Percentiles rank a stretch among this genome's conserved stretches.
Conservation (phyloP, 371 early-diverging fungal species). For the Actinomortierella ambigua region DNA sequence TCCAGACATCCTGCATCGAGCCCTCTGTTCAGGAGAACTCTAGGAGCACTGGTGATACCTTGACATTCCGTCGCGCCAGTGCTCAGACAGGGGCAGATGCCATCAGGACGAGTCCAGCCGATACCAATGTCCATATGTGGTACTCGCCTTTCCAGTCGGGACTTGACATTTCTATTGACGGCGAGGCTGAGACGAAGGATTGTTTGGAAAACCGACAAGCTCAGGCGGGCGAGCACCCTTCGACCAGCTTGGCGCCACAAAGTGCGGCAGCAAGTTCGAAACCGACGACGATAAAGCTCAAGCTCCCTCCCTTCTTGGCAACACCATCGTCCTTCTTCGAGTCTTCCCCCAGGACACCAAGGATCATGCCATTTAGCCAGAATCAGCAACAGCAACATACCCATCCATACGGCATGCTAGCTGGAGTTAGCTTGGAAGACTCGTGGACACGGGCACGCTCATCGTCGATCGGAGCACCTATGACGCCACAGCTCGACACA, state of each 20-base stretch:
- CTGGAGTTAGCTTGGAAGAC: conserved; percentile 11
- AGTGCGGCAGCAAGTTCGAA: not conserved
- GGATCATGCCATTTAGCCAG: conserved; percentile 43
- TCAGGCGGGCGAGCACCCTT: conserved; percentile 16
- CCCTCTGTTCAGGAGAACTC: too few species aligned
- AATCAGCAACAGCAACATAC: conserved; percentile 5
- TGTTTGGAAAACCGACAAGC: conserved; percentile 15
- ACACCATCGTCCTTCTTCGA: conserved; percentile 37
- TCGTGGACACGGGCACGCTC: conserved; percentile 30
- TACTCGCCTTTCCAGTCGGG: conserved; percentile 46
- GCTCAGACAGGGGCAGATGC: too few species aligned
- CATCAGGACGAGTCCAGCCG: too few species aligned
- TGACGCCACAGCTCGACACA: conserved; percentile 27
- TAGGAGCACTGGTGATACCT: too few species aligned
- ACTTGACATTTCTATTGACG: conserved; percentile 39
- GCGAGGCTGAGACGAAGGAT: conserved; percentile 27
- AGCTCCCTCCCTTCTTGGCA: conserved; percentile 13
- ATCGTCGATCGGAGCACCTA: conserved; percentile 22
- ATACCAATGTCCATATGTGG: conserved; percentile 9
- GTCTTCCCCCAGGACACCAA: conserved; percentile 34
- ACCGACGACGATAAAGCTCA: not conserved
- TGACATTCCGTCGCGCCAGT: too few species aligned
- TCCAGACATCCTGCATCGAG: too few species aligned
- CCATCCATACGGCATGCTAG: not conserved
- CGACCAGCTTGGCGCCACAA: not conserved